A percentile compares a stretch with the other conserved stretches of the same genome.
Conservation (phyloP, 129 eudicot species). For the Flaveria ramosissima region DNA sequence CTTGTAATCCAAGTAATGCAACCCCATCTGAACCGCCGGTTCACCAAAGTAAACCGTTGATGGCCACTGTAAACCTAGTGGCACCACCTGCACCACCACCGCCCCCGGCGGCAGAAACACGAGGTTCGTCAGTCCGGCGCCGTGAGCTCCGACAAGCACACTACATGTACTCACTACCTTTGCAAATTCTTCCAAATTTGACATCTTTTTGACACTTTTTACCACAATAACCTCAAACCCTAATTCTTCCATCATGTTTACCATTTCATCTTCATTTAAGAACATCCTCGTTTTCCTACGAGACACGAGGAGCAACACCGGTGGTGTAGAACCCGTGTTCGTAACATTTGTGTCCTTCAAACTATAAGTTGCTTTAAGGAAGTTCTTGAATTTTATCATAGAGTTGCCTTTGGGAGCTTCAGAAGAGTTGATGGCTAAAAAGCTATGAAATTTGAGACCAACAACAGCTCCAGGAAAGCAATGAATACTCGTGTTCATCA, state of each 20-base stretch:
- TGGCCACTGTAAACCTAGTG: slow-evolving; percentile 55
- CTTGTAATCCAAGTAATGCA: slow-evolving; percentile 63
- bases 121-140: slow-evolving; percentile 64
- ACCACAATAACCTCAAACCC: slow-evolving; percentile 55
- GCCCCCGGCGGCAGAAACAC: slow-evolving; percentile 59
- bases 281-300: slow-evolving; percentile 50
- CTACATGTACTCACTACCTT: slow-evolving; percentile 49
- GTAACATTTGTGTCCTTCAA: slow-evolving; percentile 22
- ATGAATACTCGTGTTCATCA: slow-evolving; percentile 22
- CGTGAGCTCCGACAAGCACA: slow-evolving; percentile 72
- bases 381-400: slow-evolving; percentile 39
- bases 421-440: slow-evolving; percentile 42
- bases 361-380: slow-evolving; percentile 33
- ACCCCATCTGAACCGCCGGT: slow-evolving; percentile 54
- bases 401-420: slow-evolving; percentile 46
- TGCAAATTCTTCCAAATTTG: slow-evolving; percentile 38
- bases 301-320: slow-evolving; percentile 48
- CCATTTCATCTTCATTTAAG: slow-evolving; percentile 53
- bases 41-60: slow-evolving; percentile 46
- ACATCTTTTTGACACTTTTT: slow-evolving; percentile 37
- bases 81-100: slow-evolving; percentile 62
- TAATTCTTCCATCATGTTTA: slow-evolving; percentile 46
- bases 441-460: slow-evolving; percentile 46
- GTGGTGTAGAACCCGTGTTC: slow-evolving; percentile 20
- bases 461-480: slow-evolving; percentile 53